Percentiles rank a stretch among this genome's conserved stretches.
Conservation (phyloP, 768 basidiomycete species). For the Candolleomyces efflorescens region DNA sequence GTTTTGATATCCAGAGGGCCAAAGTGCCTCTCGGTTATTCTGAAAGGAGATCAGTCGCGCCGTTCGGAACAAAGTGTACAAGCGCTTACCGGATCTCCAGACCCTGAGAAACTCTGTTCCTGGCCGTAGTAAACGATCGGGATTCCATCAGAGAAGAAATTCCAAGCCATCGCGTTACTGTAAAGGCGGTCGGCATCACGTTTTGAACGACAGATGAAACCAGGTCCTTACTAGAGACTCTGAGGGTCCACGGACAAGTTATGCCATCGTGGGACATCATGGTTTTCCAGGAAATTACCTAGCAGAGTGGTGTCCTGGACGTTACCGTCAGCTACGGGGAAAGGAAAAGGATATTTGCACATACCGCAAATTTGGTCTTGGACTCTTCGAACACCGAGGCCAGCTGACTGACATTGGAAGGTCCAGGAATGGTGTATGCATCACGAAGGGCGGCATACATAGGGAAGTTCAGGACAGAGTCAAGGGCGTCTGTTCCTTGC, state of each 20-base stretch:
- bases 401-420: slow-evolving; percentile 55
- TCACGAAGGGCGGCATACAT: slow-evolving; percentile 58
- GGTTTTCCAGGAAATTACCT: slow-evolving; percentile 80
- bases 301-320: slow-evolving; percentile 41
- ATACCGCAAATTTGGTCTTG: slow-evolving; percentile 47
- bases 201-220: neutral
- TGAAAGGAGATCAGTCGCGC: slow-evolving; percentile 18
- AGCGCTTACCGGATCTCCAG: slow-evolving; percentile 55
- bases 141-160: slow-evolving; percentile 79
- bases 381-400: slow-evolving; percentile 48
- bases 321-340: slow-evolving; percentile 7
- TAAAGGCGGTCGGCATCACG: neutral
- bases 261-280: slow-evolving; percentile 72
- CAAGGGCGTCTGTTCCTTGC: slow-evolving; percentile 59
- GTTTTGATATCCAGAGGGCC: slow-evolving; percentile 62
- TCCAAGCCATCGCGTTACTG: slow-evolving; percentile 72
- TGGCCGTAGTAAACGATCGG: slow-evolving; percentile 82
- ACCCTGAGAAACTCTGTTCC: slow-evolving; percentile 67
- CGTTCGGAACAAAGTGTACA: neutral
- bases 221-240: slow-evolving; percentile 50
- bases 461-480: slow-evolving; percentile 71
- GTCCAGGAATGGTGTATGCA: slow-evolving; percentile 72
- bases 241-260: slow-evolving; percentile 70
- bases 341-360: neutral
- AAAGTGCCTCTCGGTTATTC: slow-evolving; percentile 75